These are phyloP conservation scores for Mycena rosella DNA, from an alignment of 768 basidiomycete genomes.

Conservation along the genomic window DNA sequence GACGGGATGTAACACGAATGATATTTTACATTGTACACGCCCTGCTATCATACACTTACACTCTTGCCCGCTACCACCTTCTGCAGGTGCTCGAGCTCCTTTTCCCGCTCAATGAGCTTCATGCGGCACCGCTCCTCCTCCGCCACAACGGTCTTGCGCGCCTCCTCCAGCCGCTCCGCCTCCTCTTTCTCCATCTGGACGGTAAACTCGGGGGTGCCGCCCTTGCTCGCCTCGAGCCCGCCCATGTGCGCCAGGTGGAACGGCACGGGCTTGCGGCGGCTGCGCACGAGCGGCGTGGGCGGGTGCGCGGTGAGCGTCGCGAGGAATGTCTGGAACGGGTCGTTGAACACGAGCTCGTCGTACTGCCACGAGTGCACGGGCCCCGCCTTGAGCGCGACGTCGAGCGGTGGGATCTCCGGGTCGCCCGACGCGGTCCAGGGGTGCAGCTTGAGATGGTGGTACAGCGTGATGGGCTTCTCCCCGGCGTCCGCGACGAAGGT, in stretches of 20 bases:
- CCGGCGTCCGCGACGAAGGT: conserved; percentile 90
- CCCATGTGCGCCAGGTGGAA: conserved; percentile 76
- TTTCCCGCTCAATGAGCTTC: conserved; percentile 83
- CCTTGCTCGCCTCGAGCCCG: conserved; percentile 76
- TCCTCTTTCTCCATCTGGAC: conserved; percentile 90
- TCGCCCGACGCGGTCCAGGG: conserved; percentile 81
- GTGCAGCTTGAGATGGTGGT: conserved; percentile 96
- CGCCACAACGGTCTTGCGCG: conserved; percentile 73
- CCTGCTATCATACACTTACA: background rate
- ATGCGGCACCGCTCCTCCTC: conserved; percentile 83
- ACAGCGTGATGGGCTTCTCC: conserved; percentile 89
- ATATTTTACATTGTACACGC: background rate
- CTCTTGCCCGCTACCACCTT: conserved; percentile 58
- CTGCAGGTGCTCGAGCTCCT: conserved; percentile 80
- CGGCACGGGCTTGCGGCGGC: conserved; percentile 72
- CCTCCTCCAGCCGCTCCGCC: conserved; percentile 81
- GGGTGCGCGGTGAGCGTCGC: conserved; percentile 84
- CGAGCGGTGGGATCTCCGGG: conserved; percentile 75
- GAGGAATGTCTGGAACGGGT: conserved; percentile 91
- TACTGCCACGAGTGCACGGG: conserved; percentile 99
- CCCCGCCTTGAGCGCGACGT: conserved; percentile 73
- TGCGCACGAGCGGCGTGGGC: conserved; percentile 83
- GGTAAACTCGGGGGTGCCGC: conserved; percentile 87
- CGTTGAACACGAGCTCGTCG: conserved; percentile 97
- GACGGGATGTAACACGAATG: background rate